A percentile compares a stretch with the other conserved stretches of the same genome.
These are phyloP conservation scores for Kazachstania africana DNA, from an alignment of 805 yeast genomes.

Conservation along the genomic window DNA sequence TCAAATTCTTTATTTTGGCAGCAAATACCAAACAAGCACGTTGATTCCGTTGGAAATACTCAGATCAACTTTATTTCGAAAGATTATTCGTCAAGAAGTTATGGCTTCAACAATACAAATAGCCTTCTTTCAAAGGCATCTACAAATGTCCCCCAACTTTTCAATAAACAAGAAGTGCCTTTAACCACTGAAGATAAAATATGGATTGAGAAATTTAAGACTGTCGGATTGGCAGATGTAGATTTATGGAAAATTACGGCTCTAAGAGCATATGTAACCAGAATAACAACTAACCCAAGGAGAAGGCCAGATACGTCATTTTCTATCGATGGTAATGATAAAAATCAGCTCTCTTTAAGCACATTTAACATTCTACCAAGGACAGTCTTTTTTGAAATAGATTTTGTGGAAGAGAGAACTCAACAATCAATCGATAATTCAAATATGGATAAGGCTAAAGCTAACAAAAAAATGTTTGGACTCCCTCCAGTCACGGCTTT, in stretches of 20 bases:
- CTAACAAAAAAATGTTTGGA: too few relatives aligned
- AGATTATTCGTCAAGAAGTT: slow-evolving; percentile 18
- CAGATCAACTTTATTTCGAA: slow-evolving; percentile 16
- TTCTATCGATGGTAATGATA: slow-evolving; percentile 12
- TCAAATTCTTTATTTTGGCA: slow-evolving; percentile 76
- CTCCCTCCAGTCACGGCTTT: slow-evolving; percentile 9
- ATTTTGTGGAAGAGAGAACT: slow-evolving; percentile 6
- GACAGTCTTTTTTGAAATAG: slow-evolving; percentile 40
- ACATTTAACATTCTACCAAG: slow-evolving; percentile 32
- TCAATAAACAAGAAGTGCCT: slow-evolving; percentile 36
- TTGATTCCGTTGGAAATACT: slow-evolving; percentile 37
- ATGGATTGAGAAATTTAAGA: slow-evolving; percentile 61
- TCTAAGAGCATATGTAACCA: slow-evolving; percentile 54
- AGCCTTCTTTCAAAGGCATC: slow-evolving; percentile 7
- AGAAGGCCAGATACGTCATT: slow-evolving; percentile 17
- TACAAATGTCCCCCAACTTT: slow-evolving; percentile 19
- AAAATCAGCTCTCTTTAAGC: slow-evolving; percentile 14
- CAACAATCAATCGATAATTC: neutral
- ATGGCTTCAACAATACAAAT: slow-evolving; percentile 16
- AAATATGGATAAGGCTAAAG: neutral
- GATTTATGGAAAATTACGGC: slow-evolving; percentile 79
- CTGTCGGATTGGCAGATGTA: slow-evolving; percentile 59
- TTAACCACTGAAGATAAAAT: slow-evolving; percentile 53
- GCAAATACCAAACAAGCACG: slow-evolving; percentile 27
- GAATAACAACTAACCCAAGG: slow-evolving; percentile 37